Conservation (phyloP, 1,139 yeast species). For the Diutina scorzettiae region DNA sequence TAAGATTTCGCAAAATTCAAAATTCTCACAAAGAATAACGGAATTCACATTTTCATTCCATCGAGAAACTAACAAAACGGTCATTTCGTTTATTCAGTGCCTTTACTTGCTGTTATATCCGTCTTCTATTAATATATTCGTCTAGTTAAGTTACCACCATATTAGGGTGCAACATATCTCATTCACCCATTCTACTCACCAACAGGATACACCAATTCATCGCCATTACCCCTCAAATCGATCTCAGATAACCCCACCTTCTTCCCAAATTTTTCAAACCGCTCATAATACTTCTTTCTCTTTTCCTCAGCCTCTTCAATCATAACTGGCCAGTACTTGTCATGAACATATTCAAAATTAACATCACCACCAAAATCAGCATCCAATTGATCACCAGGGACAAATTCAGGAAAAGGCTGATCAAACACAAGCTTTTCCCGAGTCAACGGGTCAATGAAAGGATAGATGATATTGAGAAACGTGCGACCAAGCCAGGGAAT, state of each 20-base stretch:
- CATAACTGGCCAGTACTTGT: constrained; percentile 69
- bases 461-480: constrained; percentile 78
- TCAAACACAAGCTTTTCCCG: constrained; percentile 85
- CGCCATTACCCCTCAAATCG: constrained; percentile 55
- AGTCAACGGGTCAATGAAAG: constrained; percentile 91
- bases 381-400: constrained; percentile 72
- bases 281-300: constrained; percentile 40
- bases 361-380: constrained; percentile 73
- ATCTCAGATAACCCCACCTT: constrained; percentile 71
- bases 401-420: constrained; percentile 75
- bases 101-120: no score
- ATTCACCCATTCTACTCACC: no score
- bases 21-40: no score
- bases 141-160: no score
- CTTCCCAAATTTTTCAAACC: constrained; percentile 59
- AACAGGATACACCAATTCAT: constrained; percentile 24
- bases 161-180: no score
- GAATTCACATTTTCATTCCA: no score
- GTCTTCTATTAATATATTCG: no score
- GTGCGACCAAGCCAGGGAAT: constrained; percentile 92
- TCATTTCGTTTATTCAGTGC: no score
- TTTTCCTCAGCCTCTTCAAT: constrained; percentile 45
- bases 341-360: constrained; percentile 74
- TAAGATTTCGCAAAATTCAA: no score
- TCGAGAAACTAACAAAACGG: no score